Conservation (phyloP, 1,139 yeast genomes). For the Pichia sp. region DNA sequence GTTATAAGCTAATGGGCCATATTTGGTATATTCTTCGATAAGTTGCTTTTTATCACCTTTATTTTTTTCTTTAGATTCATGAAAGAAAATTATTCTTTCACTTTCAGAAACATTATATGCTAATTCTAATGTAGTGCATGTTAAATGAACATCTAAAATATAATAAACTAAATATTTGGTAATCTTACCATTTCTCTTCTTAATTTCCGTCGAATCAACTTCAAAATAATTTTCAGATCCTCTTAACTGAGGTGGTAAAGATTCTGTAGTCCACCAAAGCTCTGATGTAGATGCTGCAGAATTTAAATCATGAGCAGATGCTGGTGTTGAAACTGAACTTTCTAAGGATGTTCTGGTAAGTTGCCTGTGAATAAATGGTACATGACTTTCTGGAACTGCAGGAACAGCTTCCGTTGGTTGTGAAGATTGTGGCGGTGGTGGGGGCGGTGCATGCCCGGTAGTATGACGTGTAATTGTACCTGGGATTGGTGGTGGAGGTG, state of each 20-base stretch:
- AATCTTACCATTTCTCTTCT: constrained; percentile 52
- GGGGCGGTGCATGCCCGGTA: constrained; percentile 14
- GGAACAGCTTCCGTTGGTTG: constrained; percentile 17
- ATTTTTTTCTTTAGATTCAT: constrained; percentile 44
- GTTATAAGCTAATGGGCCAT: constrained; percentile 40
- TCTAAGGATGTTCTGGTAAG: constrained; percentile 10
- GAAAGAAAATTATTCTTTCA: constrained; percentile 42
- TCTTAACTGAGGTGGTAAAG: constrained; percentile 51
- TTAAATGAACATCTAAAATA: constrained; percentile 65
- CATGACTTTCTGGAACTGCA: constrained; percentile 12
- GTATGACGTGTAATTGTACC: constrained; percentile 13
- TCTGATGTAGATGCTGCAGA: constrained; percentile 20
- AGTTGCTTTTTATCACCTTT: constrained; percentile 39
- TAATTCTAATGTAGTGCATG: constrained; percentile 55
- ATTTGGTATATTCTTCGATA: constrained; percentile 43
- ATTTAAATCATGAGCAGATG: constrained; percentile 13
- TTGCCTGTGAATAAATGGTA: constrained; percentile 25
- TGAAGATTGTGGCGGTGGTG: constrained; percentile 21
- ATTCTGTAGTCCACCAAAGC: constrained; percentile 62
- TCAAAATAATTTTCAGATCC: constrained; percentile 52
- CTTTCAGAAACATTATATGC: constrained; percentile 56
- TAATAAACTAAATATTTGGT: constrained; percentile 61
- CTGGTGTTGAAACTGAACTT: constrained; percentile 14
- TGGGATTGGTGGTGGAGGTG: constrained; percentile 17
- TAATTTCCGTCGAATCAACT: constrained; percentile 51